Evolutionary conservation across 208 protist genomes (phyloP).

Genomic region (Tritrichomonas musculus): DNA sequence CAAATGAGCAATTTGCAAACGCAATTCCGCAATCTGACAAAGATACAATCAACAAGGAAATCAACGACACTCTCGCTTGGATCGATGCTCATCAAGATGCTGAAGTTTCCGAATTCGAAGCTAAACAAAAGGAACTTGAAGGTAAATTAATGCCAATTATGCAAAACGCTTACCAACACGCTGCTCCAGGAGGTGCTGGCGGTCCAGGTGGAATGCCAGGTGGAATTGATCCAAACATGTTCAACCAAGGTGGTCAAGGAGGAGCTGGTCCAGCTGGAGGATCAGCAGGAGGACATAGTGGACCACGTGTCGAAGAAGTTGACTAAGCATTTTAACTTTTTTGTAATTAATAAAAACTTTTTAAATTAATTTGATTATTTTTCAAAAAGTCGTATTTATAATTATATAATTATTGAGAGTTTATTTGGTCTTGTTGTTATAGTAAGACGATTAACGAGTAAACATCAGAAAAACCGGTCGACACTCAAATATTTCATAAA

Average conservation of each 20-base stretch:
- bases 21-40: slow-evolving; percentile 39
- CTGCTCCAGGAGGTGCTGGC: slow-evolving; percentile 37
- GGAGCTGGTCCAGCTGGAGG: background rate
- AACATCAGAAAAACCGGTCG: no score
- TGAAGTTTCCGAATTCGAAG: slow-evolving; percentile 45
- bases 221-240: slow-evolving; percentile 51
- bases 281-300: background rate
- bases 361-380: no score
- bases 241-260: slow-evolving; percentile 38
- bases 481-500: no score
- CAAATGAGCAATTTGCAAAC: slow-evolving; percentile 33
- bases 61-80: slow-evolving; percentile 49
- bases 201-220: slow-evolving; percentile 49
- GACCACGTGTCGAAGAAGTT: background rate
- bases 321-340: background rate
- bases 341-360: no score
- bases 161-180: slow-evolving; percentile 73
- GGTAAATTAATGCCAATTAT: slow-evolving; percentile 68
- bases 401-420: no score
- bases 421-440: no score
- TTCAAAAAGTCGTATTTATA: no score
- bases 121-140: slow-evolving; percentile 55
- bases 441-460: no score
- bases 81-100: slow-evolving; percentile 44
- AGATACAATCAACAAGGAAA: slow-evolving; percentile 39